Evolutionary conservation across 495 filamentous ascomycete species (phyloP).

Genomic region (Lasiosphaeriaceae sp.): DNA sequence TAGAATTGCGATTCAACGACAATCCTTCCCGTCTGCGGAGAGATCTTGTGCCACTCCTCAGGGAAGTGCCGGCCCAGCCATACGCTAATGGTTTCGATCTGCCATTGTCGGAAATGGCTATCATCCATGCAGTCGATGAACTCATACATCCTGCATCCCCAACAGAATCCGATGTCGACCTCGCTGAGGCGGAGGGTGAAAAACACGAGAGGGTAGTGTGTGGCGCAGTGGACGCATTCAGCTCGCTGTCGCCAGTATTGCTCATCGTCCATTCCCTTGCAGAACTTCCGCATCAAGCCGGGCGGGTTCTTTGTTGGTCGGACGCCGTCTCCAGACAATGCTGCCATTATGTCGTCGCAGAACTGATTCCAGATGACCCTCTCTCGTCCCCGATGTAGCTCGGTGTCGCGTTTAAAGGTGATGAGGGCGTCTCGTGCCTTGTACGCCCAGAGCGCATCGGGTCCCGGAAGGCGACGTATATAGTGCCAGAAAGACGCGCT

Average conservation of each 20-base stretch:
- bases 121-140: constrained; percentile 18
- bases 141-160: constrained; percentile 15
- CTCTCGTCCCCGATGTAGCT: neutral
- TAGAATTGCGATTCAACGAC: too few relatives aligned
- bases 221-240: too few relatives aligned
- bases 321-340: constrained; percentile 17
- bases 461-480: constrained; percentile 22
- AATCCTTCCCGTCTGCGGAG: too few relatives aligned
- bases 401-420: neutral
- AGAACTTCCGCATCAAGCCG: neutral
- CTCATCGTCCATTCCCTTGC: neutral
- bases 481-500: constrained; percentile 23
- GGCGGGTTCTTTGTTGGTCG: neutral
- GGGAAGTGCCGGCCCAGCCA: neutral
- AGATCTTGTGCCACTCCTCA: too few relatives aligned
- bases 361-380: too few relatives aligned
- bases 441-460: constrained; percentile 22
- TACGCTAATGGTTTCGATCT: neutral
- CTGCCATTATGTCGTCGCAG: constrained; percentile 20
- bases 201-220: too few relatives aligned
- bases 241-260: too few relatives aligned
- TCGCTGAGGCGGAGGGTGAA: too few relatives aligned
- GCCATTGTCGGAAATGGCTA: constrained; percentile 21
- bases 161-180: too few relatives aligned
- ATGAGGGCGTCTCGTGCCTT: constrained; percentile 24